Base-by-base conservation (phyloP, 2,329 filamentous ascomycete species). In the Cladosporium sp. region DNA sequence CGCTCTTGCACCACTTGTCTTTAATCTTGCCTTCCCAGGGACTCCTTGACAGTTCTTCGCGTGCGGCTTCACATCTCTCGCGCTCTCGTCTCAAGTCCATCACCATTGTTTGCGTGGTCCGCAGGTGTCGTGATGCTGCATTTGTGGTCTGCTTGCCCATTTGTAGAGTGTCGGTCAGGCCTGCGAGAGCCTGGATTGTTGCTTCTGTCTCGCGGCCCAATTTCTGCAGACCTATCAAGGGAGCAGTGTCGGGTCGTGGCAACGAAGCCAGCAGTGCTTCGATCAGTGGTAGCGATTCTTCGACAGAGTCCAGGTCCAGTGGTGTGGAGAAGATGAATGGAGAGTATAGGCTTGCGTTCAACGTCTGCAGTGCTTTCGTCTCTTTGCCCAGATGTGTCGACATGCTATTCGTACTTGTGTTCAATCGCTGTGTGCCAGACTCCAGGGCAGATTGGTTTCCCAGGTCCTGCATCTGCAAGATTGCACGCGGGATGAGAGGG, bases 61-160 rank as follows among this genome's bases (percentile, higher is more conserved):
- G 89, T 5, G 92, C 93, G 75, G 95, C 89, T 72, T 97, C 92
- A 58, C 89, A 87, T 34, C 89, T 83, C 72, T 97, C 92, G 66
- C 92, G 89, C 73, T 98, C 95, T 66, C 87, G 86, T 69, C 89
- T 86, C 82, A 97, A 89, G 72, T 97, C 94, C 1, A 89, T 87
- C 1, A 98, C 89, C 67, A 96, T 87, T 75, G 96, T 93, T 71
- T 90, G 91, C 7, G 92, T 93, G 39, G 88, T 91, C 70, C 90
- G 89, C 60, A 99, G 81, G 53, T 92, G 86, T 64, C 95, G 84
- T 2, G 90, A 89, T 1, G 94, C 95, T 11, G 90, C 90, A 3
- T 88, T 90, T 0, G 92, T 95, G 1, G 91, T 91, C 78, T 98
- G 94, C 14, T 92, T 89, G 34, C 91, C 93, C 89, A 98, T 97